Conservation (phyloP, 805 yeast genomes). For the Candida easanensis region DNA sequence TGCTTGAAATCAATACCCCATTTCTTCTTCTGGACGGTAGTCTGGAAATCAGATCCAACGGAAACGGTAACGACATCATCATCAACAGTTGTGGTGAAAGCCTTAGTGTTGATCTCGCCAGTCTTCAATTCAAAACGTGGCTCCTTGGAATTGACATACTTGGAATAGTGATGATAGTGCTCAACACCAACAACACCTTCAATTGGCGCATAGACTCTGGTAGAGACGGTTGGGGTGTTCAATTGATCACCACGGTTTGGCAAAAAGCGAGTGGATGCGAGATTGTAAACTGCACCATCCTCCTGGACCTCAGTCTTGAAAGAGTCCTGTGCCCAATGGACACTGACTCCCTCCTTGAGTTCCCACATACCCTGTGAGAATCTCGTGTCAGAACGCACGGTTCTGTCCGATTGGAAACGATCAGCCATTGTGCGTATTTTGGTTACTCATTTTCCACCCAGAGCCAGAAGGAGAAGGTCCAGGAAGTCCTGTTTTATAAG, state of each 20-base stretch:
- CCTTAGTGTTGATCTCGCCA: constrained; percentile 1
- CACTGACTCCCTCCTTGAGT: constrained; percentile 17
- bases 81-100: constrained; percentile 6
- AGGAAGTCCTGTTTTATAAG: no score
- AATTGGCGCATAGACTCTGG: constrained; percentile 15
- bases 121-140: constrained; percentile 19
- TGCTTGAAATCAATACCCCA: constrained; percentile 21
- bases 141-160: constrained; percentile 17
- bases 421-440: constrained; percentile 7
- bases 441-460: not conserved
- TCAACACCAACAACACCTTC: constrained; percentile 22
- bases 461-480: no score
- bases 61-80: constrained; percentile 9
- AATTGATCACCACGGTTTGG: constrained; percentile 17
- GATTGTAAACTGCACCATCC: constrained; percentile 17
- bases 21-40: constrained; percentile 16
- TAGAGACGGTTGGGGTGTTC: constrained; percentile 24
- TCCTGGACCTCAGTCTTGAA: constrained; percentile 17
- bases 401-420: constrained; percentile 15
- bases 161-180: constrained; percentile 23
- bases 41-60: constrained; percentile 12
- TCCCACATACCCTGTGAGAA: constrained; percentile 26
- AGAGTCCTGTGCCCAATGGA: constrained; percentile 21
- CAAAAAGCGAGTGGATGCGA: constrained; percentile 14
- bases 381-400: constrained; percentile 16